Evolutionary conservation across 495 filamentous ascomycete genomes (phyloP).

Genomic region (Zalerion maritima): DNA sequence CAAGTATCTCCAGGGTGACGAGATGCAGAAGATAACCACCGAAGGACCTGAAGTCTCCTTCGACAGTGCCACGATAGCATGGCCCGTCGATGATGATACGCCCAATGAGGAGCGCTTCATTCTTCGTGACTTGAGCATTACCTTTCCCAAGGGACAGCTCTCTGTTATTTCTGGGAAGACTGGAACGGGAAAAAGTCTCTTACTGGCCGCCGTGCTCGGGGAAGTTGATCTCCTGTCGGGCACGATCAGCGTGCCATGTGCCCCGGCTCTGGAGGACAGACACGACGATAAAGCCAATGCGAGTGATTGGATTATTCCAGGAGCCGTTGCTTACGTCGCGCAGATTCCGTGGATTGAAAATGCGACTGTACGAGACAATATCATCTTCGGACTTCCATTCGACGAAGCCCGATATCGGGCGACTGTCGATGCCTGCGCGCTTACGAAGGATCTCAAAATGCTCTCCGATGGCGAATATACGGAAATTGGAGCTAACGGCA

Average conservation of each 20-base stretch:
- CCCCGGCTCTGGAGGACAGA: constrained; percentile 28
- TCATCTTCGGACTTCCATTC: constrained; percentile 58
- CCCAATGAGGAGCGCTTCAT: constrained; percentile 43
- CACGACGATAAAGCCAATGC: constrained; percentile 43
- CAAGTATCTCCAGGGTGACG: constrained; percentile 50
- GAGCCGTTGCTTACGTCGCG: constrained; percentile 58
- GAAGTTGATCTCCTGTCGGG: constrained; percentile 45
- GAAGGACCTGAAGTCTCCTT: constrained; percentile 47
- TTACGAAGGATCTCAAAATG: constrained; percentile 61
- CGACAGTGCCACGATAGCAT: constrained; percentile 55
- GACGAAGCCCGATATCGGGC: constrained; percentile 48
- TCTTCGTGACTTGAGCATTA: constrained; percentile 45
- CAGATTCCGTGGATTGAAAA: constrained; percentile 85
- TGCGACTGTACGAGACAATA: constrained; percentile 59
- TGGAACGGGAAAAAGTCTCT: constrained; percentile 52
- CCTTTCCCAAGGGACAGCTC: constrained; percentile 51
- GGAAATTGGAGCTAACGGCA: constrained; percentile 68
- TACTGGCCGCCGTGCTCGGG: constrained; percentile 50
- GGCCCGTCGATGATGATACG: constrained; percentile 47
- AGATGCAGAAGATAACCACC: constrained; percentile 43
- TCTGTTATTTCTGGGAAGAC: constrained; percentile 59
- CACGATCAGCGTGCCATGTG: constrained; percentile 33
- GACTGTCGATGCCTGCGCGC: constrained; percentile 52
- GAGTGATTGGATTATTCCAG: constrained; percentile 56
- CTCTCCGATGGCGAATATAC: constrained; percentile 60